phyloP scores from a whole-genome alignment of 305 asterid genomes.

The Ajuga reptans region DNA sequence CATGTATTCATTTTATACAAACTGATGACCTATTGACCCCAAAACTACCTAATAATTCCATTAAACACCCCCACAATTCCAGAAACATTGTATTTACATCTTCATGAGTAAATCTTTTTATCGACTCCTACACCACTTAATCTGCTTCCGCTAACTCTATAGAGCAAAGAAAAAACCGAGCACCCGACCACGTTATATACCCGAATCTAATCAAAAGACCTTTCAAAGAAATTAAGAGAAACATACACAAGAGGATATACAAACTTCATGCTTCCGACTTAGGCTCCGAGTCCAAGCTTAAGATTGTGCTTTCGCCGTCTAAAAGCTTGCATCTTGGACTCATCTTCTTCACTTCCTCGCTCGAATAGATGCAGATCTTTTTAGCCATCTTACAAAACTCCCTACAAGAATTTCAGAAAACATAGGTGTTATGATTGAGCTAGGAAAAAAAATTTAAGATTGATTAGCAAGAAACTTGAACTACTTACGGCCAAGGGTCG shows the following conservation, averaged over 20 bases:
- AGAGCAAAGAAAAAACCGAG: conserved; percentile 16
- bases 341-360: conserved; percentile 84
- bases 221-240: conserved; percentile 10
- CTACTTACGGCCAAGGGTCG: conserved; percentile 82
- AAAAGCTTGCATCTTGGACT: conserved; percentile 39
- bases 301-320: conserved; percentile 42
- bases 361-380: conserved; percentile 54
- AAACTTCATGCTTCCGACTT: conserved; percentile 40
- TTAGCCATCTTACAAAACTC: conserved; percentile 68
- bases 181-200: conserved; percentile 22
- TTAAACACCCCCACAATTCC: conserved; percentile 15
- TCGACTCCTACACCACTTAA: conserved; percentile 12
- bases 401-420: conserved; percentile 28
- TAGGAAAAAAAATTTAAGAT: neutral
- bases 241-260: conserved; percentile 20
- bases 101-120: conserved; percentile 14
- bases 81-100: conserved; percentile 35
- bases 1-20: conserved; percentile 25
- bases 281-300: conserved; percentile 42
- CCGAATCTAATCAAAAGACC: conserved; percentile 16
- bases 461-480: conserved; percentile 4
- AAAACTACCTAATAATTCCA: conserved; percentile 14
- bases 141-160: conserved; percentile 26
- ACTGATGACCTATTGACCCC: conserved; percentile 7
- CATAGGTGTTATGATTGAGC: neutral